A percentile compares a stretch with the other conserved stretches of the same genome.
Evolutionary conservation across 768 basidiomycete genomes (phyloP).

Genomic region (Austroboletus festivus): DNA sequence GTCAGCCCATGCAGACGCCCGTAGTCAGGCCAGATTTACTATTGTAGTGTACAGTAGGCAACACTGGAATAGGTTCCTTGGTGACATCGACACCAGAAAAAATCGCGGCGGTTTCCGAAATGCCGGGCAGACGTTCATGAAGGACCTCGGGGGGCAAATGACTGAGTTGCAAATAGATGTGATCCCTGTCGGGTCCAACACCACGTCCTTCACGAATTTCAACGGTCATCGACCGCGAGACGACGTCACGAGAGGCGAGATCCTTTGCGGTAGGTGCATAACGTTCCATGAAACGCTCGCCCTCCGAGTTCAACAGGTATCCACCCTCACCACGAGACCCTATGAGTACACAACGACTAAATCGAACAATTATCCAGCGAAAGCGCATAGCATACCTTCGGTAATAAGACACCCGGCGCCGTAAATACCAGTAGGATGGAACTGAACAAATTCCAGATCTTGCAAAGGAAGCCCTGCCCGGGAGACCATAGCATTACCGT

Average conservation of each 20-base stretch:
- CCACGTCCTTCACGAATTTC: conserved; percentile 99
- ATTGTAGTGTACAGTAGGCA: conserved; percentile 99
- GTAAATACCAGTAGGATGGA: conserved; percentile 99
- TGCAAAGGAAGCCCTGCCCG: conserved; percentile 95
- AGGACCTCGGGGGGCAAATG: conserved; percentile 95
- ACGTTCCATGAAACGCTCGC: conserved; percentile 99
- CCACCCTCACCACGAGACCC: conserved; percentile 99
- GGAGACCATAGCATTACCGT: conserved; percentile 98
- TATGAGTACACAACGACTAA: conserved; percentile 30
- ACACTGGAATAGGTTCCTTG: conserved; percentile 97
- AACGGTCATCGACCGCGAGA: conserved; percentile 98
- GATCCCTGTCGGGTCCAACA: conserved; percentile 97
- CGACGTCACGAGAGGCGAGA: conserved; percentile 98
- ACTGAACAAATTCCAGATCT: conserved; percentile 99
- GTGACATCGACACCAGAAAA: conserved; percentile 99
- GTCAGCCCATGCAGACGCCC: conserved; percentile 12
- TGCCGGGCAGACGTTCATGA: conserved; percentile 96
- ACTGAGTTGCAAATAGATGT: conserved; percentile 93
- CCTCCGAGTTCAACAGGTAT: conserved; percentile 96
- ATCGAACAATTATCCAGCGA: background rate
- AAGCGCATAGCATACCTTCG: conserved; percentile 58
- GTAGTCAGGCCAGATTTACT: conserved; percentile 51
- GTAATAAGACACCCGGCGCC: conserved; percentile 99
- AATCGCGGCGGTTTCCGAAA: conserved; percentile 98
- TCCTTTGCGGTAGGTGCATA: conserved; percentile 99